phyloP scores from a whole-genome alignment of 306 rosid genomes.

The Neltuma alba region DNA sequence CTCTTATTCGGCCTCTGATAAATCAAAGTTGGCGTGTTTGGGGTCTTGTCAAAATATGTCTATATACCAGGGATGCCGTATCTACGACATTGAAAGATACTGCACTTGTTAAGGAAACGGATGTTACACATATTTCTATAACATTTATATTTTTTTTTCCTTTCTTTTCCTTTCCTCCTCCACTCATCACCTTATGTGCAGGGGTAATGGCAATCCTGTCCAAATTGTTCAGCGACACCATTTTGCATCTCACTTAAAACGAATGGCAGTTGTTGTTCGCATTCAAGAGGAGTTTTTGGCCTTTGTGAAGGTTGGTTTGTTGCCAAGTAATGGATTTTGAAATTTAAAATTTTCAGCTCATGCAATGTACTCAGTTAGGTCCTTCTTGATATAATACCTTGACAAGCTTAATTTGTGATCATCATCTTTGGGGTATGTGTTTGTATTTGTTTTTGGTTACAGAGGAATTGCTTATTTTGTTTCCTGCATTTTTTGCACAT shows the following conservation, averaged over 20 bases:
- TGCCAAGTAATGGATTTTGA: slow-evolving; percentile 18
- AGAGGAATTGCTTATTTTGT: neutral
- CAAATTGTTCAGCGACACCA: slow-evolving; percentile 98
- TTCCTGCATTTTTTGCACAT: neutral
- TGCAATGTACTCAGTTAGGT: slow-evolving; percentile 23
- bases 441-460: neutral
- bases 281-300: slow-evolving; percentile 86
- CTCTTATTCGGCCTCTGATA: too few species aligned
- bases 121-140: neutral
- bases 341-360: slow-evolving; percentile 16
- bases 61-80: slow-evolving; percentile 15
- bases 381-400: slow-evolving; percentile 12
- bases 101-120: neutral
- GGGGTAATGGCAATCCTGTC: slow-evolving; percentile 86
- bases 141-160: neutral
- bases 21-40: too few species aligned
- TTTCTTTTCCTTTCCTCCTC: slow-evolving; percentile 21
- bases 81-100: slow-evolving; percentile 19
- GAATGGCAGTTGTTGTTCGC: slow-evolving; percentile 98
- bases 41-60: too few species aligned
- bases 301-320: slow-evolving; percentile 85
- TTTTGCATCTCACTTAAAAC: slow-evolving; percentile 91
- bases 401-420: slow-evolving; percentile 5
- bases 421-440: neutral
- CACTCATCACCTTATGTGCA: slow-evolving; percentile 37